Evolutionary conservation across 1,284 basidiomycete species (phyloP), one percentile per base, ranked within the genome.

Genomic region (Marasmius fiardii): DNA sequence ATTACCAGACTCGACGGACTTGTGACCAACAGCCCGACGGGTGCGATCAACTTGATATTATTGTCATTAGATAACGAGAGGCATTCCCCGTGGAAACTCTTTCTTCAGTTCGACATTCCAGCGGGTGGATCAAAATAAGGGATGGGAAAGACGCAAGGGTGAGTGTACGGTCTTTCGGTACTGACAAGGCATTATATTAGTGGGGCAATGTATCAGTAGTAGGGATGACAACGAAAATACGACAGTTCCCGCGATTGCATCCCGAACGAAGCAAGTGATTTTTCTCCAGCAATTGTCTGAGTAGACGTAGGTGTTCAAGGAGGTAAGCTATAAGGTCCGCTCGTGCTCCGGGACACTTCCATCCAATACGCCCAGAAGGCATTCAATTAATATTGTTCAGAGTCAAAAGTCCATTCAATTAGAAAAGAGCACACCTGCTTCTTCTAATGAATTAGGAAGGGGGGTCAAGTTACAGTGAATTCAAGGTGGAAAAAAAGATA

Each of bases 81-180:
- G 71, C 63, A 50, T 73, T 67, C 0, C 67, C 57, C 5, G 69
- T 64, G 2, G 69, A 70, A 2, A 70, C 66, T 3, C 80, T 80
- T 60, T 81, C 79, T 61, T 83, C n/a, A n/a, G n/a, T n/a, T n/a
- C n/a, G n/a, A n/a, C 81, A 58, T 78, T 80, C 1, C 70, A 65
- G n/a, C 77, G 70, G 18, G 75, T 68, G 23, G 69, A 70, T 80
- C 78, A 82, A 65, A 80, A 81, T 0, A 75, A 47, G 0, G 74
- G 70, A 34, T 71, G 71, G 0, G 72, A 66, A 21, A 66, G 68
- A 16, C 74, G 72, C 3, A 82, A 64, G 11, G 79, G 79, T 1
- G 79, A 81, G n/a, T n/a, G n/a, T n/a, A n/a, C n/a, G n/a, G 57
- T 69, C 62, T 37, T 62, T 55, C 0, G 78, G 70, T 11, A 81